These are phyloP conservation scores for Rusavskia elegans DNA, from an alignment of 495 filamentous ascomycete species.

Conservation along the genomic window DNA sequence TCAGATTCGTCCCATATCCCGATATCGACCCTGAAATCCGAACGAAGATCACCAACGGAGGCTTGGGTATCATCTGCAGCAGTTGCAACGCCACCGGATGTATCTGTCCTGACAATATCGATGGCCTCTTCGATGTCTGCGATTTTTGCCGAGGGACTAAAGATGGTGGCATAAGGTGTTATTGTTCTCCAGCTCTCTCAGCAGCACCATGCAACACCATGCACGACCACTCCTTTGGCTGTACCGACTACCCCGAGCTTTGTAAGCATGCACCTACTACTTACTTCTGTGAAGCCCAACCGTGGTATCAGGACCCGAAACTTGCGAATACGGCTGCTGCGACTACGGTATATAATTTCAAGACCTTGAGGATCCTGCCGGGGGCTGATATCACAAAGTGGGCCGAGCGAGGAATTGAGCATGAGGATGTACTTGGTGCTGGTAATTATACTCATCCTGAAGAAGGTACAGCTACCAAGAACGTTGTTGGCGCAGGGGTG, in stretches of 20 bases:
- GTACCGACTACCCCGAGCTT: neutral
- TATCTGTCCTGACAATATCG: neutral
- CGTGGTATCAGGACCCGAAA: neutral
- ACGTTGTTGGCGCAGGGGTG: too few relatives aligned
- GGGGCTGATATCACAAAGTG: too few relatives aligned
- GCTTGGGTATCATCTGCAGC: neutral
- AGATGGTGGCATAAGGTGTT: neutral
- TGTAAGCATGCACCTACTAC: neutral
- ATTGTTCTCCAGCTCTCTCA: neutral
- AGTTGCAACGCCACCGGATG: neutral
- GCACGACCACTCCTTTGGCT: neutral
- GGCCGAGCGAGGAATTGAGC: too few relatives aligned
- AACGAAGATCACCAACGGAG: neutral
- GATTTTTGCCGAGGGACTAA: neutral
- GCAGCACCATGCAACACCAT: neutral
- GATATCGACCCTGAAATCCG: neutral
- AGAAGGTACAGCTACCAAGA: too few relatives aligned
- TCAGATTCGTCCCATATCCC: neutral
- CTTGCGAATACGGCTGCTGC: neutral
- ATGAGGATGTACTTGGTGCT: too few relatives aligned
- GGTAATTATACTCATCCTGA: too few relatives aligned
- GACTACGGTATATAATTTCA: neutral
- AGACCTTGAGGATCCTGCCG: neutral
- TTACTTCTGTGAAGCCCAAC: neutral
- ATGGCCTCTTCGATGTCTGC: neutral